A percentile compares a stretch with the other conserved stretches of the same genome.
phyloP scores from a whole-genome alignment of 2,329 filamentous ascomycete species.

The Stachybotrys elegans region DNA sequence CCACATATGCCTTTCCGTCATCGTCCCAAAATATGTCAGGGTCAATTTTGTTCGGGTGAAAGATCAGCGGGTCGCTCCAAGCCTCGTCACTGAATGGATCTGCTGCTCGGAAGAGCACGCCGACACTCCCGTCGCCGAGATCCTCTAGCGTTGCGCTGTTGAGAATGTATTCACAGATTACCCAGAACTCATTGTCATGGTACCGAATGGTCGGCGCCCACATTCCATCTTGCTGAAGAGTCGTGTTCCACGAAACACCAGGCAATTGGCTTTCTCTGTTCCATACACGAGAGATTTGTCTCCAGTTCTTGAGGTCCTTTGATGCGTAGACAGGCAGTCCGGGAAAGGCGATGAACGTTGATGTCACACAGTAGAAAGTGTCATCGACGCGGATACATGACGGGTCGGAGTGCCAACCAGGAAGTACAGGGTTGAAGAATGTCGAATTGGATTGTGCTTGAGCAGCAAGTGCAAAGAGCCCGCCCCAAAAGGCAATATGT shows the following conservation, averaged over 20 bases:
- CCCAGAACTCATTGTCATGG: constrained; percentile 10
- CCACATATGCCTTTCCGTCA: constrained; percentile 46
- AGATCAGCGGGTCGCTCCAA: constrained; percentile 14
- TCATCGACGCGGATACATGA: constrained; percentile 34
- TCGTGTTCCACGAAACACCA: constrained; percentile 1
- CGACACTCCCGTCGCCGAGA: constrained; percentile 7
- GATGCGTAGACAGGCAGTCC: constrained; percentile 46
- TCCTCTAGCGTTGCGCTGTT: not conserved
- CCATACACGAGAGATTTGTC: constrained; percentile 19
- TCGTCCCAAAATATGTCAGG: constrained; percentile 45
- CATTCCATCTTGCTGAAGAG: constrained; percentile 11
- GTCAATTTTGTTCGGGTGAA: constrained; percentile 27
- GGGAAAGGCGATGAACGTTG: constrained; percentile 46
- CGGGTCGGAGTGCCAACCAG: constrained; percentile 43
- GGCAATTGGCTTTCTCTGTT: constrained; percentile 5
- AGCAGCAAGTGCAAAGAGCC: too few species aligned
- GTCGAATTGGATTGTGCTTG: too few species aligned
- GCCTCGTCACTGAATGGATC: constrained; percentile 11
- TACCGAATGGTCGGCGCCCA: constrained; percentile 40
- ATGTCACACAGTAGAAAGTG: constrained; percentile 44
- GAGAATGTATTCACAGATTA: constrained; percentile 11
- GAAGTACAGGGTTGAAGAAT: constrained; percentile 36
- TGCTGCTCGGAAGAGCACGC: constrained; percentile 10
- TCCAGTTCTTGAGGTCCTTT: constrained; percentile 43
- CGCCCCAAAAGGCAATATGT: too few species aligned